Conservation (phyloP, 2,329 filamentous ascomycete species). For the Phialocephala sp. region DNA sequence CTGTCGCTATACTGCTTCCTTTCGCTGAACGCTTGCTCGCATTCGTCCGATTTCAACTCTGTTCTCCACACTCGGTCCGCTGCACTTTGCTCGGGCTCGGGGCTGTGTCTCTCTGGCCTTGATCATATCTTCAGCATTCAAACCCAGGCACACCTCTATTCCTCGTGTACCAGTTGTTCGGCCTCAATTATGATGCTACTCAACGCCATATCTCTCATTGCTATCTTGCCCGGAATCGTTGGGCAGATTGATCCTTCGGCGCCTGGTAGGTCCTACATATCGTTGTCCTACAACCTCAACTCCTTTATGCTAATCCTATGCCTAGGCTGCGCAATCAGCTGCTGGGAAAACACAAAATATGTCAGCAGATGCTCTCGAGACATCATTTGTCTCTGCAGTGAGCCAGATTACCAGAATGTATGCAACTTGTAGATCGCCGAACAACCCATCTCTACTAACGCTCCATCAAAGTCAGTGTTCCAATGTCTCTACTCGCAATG, state of each 20-base stretch:
- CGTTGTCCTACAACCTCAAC: background rate
- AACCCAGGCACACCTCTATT: background rate
- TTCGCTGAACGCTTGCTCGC: slow-evolving; percentile 5
- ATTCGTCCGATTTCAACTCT: slow-evolving; percentile 4
- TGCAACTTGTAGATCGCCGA: slow-evolving; percentile 7
- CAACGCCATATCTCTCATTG: slow-evolving; percentile 22
- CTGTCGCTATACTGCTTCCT: slow-evolving; percentile 25
- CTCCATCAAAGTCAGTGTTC: slow-evolving; percentile 40
- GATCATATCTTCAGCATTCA: background rate
- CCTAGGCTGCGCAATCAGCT: slow-evolving; percentile 41
- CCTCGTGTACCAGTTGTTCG: background rate
- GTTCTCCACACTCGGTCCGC: background rate
- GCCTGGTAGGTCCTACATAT: slow-evolving; percentile 26
- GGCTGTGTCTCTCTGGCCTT: background rate
- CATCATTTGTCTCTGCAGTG: slow-evolving; percentile 42
- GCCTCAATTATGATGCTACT: slow-evolving; percentile 23
- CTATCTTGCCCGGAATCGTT: slow-evolving; percentile 23
- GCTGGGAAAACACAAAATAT: slow-evolving; percentile 47
- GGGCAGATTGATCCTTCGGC: slow-evolving; percentile 24
- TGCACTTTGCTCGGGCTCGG: background rate
- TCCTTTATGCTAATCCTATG: background rate
- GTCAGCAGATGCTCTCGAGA: slow-evolving; percentile 42
- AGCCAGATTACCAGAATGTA: slow-evolving; percentile 43
- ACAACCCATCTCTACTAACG: slow-evolving; percentile 9
- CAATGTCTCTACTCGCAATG: slow-evolving; percentile 48